Evolutionary conservation across 305 asterid species (phyloP).

Genomic region (Fraxinus velutina): DNA sequence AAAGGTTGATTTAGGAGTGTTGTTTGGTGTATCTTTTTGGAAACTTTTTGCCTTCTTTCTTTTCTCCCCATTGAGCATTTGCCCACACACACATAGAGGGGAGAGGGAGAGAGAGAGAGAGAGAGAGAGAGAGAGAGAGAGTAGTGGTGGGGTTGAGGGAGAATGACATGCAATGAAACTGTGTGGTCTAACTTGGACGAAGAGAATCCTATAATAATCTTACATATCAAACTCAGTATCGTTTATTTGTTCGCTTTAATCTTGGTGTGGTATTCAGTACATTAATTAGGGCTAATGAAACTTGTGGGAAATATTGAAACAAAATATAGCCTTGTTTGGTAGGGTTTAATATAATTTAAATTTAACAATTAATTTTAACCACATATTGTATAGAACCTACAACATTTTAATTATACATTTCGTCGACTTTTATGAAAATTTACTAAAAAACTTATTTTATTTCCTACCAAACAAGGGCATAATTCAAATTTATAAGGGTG

Average conservation of each 20-base stretch:
- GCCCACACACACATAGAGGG: neutral
- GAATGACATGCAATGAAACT: slow-evolving; percentile 40
- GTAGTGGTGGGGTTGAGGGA: slow-evolving; percentile 63
- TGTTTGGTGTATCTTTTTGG: slow-evolving; percentile 64
- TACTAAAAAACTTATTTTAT: no score
- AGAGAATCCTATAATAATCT: slow-evolving; percentile 52
- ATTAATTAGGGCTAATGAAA: neutral
- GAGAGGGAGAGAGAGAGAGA: slow-evolving; percentile 14
- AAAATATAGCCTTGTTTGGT: no score
- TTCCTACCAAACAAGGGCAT: no score
- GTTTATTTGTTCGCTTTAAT: neutral
- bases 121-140: slow-evolving; percentile 20
- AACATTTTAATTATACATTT: no score
- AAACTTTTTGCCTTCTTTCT: slow-evolving; percentile 31
- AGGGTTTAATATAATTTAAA: no score
- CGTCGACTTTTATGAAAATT: no score
- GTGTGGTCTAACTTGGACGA: slow-evolving; percentile 33
- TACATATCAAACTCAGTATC: slow-evolving; percentile 3
- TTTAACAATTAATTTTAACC: no score
- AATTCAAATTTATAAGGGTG: no score
- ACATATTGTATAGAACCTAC: no score
- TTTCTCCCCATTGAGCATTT: slow-evolving; percentile 21
- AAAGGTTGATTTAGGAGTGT: slow-evolving; percentile 44
- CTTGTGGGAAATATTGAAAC: neutral
- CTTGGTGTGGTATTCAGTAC: neutral